These are phyloP conservation scores for Monosporascus sp. DNA, from an alignment of 2,329 filamentous ascomycete species.

Conservation along the genomic window DNA sequence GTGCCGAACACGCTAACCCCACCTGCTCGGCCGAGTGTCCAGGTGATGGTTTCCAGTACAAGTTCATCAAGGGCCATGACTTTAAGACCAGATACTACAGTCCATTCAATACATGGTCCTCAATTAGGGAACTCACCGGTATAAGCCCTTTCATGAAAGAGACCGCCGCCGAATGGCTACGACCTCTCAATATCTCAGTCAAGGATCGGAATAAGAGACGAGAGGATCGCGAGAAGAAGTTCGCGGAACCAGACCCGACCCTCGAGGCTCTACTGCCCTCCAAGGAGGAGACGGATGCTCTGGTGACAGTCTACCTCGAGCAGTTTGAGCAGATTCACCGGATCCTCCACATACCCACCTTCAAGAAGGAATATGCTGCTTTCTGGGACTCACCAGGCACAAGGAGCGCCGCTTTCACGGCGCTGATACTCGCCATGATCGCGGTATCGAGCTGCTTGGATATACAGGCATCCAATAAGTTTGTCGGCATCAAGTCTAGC, in stretches of 20 bases:
- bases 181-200: slow-evolving; percentile 49
- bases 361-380: slow-evolving; percentile 48
- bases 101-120: slow-evolving; percentile 56
- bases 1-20: slow-evolving; percentile 28
- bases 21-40: slow-evolving; percentile 27
- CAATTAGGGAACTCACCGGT: slow-evolving; percentile 50
- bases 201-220: slow-evolving; percentile 52
- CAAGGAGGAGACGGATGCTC: slow-evolving; percentile 42
- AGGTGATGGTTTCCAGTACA: slow-evolving; percentile 38
- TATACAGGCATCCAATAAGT: slow-evolving; percentile 46
- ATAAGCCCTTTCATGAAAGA: slow-evolving; percentile 58
- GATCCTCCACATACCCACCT: slow-evolving; percentile 56
- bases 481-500: slow-evolving; percentile 53
- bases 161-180: slow-evolving; percentile 56
- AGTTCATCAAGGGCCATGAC: slow-evolving; percentile 53
- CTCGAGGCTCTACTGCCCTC: slow-evolving; percentile 47
- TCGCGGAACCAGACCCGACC: slow-evolving; percentile 40
- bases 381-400: slow-evolving; percentile 46
- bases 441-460: slow-evolving; percentile 54
- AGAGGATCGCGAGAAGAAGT: slow-evolving; percentile 46
- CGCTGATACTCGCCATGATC: slow-evolving; percentile 54
- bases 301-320: slow-evolving; percentile 46
- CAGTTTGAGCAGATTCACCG: slow-evolving; percentile 52
- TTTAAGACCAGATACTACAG: slow-evolving; percentile 58
- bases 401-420: slow-evolving; percentile 50